Base-by-base conservation (phyloP, 1,284 basidiomycete species). In the Lentinula novae-zelandiae region DNA sequence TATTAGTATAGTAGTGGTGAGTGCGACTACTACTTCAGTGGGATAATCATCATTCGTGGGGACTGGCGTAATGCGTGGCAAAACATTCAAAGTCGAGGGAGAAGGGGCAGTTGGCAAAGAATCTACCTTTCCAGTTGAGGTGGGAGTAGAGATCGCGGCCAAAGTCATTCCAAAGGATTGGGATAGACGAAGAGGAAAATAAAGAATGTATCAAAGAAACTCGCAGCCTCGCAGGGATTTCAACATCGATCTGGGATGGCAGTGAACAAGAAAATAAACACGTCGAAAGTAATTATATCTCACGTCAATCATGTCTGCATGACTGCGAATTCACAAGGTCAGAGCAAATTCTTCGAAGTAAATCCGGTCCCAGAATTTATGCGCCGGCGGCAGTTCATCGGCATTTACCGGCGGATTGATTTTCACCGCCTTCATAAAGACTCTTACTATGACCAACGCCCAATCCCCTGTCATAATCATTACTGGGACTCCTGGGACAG, bases 401-500 rank as follows among this genome's bases (percentile, higher is more conserved):
- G 48, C 38, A 36, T 22, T 7, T 27, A 15, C 0, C 46, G 39
- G 17, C 17, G 6, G 17, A 20, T 20, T 27, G 27, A 27, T 27
- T 27, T 27, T 27, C 3, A 27, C 27, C 27, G 3, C 27, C 2
- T 27, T 27, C 27, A 27, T 27, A 27, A 27, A 22, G 22, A 22
- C 22, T 22, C 22, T 22, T 22, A 42, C 62, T 20, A 57, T 60
- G 52, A 34, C 57, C 38, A 40, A 55, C 15, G 15, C 40, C 27
- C 69, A 65, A 57, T 67, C 71, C n/a, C 96, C 96, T 42, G 89
- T 95, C 65, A 94, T 98, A 69, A 78, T 98, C 65, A 86, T 99
- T 68, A 98, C 96, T 50, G 96, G 96, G 63, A 94, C 91, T 33
- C 90, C 92, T 12, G 92, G 92, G 15, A 89, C 88, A 42, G 87